Percentiles rank a stretch among this genome's conserved stretches.
Conservation (phyloP, 805 yeast genomes). For the Blastobotrys mokoenaii region DNA sequence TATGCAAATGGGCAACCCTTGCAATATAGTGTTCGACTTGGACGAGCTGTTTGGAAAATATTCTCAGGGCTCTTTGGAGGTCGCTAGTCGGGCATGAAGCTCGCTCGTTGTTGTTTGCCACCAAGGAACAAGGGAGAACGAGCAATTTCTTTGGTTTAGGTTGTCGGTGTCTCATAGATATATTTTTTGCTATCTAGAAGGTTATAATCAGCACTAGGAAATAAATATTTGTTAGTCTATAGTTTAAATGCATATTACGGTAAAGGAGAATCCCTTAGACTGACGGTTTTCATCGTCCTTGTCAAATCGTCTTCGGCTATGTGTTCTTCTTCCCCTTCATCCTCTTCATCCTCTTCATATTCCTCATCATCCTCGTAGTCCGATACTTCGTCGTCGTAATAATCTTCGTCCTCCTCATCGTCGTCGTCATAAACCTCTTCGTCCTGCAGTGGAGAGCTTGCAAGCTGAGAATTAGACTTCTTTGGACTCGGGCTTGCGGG, state of each 20-base stretch:
- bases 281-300: background rate
- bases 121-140: too few relatives aligned
- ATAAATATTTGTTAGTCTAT: background rate
- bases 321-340: constrained; percentile 19
- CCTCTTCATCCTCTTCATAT: constrained; percentile 26
- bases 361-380: constrained; percentile 26
- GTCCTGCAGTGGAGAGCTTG: background rate
- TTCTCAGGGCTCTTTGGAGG: too few relatives aligned
- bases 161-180: too few relatives aligned
- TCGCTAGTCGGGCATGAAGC: too few relatives aligned
- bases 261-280: background rate
- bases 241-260: background rate
- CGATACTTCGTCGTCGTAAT: constrained; percentile 24
- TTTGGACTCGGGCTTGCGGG: background rate
- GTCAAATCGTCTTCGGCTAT: constrained; percentile 10
- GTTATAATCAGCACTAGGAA: too few relatives aligned
- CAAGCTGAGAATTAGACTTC: background rate
- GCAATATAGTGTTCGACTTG: too few relatives aligned
- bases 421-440: background rate
- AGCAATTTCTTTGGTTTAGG: too few relatives aligned
- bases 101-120: too few relatives aligned
- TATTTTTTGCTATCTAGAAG: too few relatives aligned
- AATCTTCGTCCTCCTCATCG: constrained; percentile 13
- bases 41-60: too few relatives aligned
- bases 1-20: too few relatives aligned